These are phyloP conservation scores for Plasmodium billcollinsi DNA, from an alignment of 169 alveolate species.

Conservation along the genomic window DNA sequence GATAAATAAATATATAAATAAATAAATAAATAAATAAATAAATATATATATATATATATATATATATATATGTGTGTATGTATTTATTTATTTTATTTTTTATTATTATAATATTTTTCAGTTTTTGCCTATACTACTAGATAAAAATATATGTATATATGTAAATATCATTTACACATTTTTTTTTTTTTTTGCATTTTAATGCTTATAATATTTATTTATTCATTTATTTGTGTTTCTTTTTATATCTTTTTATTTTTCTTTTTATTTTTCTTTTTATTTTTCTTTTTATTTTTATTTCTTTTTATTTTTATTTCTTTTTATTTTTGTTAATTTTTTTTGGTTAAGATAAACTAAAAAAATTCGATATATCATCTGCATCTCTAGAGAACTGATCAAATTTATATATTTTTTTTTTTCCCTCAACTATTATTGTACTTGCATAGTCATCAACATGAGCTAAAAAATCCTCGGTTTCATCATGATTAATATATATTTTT, in stretches of 20 bases:
- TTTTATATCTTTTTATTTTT: not conserved
- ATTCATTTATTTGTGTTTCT: not conserved
- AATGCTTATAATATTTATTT: not conserved
- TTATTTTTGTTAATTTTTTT: not conserved
- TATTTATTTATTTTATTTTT: too few species aligned
- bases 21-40: too few species aligned
- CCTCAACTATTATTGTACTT: constrained; percentile 4
- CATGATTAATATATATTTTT: not conserved
- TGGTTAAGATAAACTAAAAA: constrained; percentile 4
- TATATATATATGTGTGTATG: too few species aligned
- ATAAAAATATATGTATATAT: too few species aligned
- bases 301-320: not conserved
- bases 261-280: not conserved
- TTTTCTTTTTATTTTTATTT: not conserved
- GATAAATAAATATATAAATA: too few species aligned
- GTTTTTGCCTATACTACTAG: too few species aligned
- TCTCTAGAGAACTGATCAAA: not conserved
- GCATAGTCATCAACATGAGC: constrained; percentile 23
- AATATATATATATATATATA: too few species aligned
- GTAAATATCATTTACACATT: too few species aligned
- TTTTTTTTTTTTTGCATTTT: too few species aligned
- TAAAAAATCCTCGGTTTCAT: constrained; percentile 46
- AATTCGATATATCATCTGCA: constrained; percentile 4
- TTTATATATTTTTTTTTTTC: constrained; percentile 4
- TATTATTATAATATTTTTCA: too few species aligned